Conservation (phyloP, 305 asterid genomes). For the Fraxinus paxiana region DNA sequence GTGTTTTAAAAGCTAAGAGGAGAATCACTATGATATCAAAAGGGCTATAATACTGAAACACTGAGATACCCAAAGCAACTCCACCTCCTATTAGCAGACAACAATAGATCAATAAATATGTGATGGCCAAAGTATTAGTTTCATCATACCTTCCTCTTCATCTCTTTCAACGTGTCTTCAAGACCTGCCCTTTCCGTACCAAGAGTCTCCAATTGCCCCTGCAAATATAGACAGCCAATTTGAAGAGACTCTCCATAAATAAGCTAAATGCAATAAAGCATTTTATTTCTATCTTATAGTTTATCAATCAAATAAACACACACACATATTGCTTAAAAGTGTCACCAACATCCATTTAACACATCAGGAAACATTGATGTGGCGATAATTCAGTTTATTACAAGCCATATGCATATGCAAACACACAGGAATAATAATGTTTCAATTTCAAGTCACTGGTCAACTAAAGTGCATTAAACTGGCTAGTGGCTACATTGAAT, state of each 20-base stretch:
- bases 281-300: background rate
- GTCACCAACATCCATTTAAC: background rate
- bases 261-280: slow-evolving; percentile 23
- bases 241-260: background rate
- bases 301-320: no score
- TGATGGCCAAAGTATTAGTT: slow-evolving; percentile 13
- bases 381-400: background rate
- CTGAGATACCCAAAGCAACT: background rate
- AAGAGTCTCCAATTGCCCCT: slow-evolving; percentile 95
- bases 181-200: slow-evolving; percentile 98
- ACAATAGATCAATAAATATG: background rate
- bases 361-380: background rate
- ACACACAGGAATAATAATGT: background rate
- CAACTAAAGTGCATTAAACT: background rate
- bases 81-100: background rate
- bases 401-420: background rate
- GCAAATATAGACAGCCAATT: slow-evolving; percentile 9
- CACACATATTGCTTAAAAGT: background rate
- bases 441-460: background rate
- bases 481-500: background rate
- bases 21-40: background rate
- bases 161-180: slow-evolving; percentile 98
- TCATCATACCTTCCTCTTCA: slow-evolving; percentile 86
- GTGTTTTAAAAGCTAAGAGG: background rate
- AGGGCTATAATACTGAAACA: background rate